phyloP scores from a whole-genome alignment of 2,329 filamentous ascomycete genomes.

The Fusarium chlamydosporum region DNA sequence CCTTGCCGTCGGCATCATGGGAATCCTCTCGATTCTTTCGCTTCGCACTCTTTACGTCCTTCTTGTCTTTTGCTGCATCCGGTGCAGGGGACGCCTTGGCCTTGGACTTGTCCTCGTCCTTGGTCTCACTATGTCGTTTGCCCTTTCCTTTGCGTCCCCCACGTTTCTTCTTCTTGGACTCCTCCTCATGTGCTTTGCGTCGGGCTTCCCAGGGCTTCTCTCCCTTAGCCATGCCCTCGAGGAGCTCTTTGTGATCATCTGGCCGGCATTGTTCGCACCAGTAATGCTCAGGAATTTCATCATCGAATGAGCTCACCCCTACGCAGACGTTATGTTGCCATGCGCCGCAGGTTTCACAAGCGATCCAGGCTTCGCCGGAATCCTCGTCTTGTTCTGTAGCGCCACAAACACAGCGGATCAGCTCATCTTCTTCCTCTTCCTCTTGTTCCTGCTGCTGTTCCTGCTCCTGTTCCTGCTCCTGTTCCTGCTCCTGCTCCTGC shows the following conservation, averaged over 20 bases:
- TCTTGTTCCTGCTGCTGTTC: conserved; percentile 65
- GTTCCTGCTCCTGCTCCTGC: conserved; percentile 61
- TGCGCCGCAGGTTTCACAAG: conserved; percentile 89
- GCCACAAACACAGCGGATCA: conserved; percentile 95
- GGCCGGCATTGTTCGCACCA: conserved; percentile 93
- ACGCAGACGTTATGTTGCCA: conserved; percentile 99
- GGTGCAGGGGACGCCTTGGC: conserved; percentile 60
- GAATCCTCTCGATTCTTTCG: conserved; percentile 71
- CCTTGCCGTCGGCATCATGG: conserved; percentile 66
- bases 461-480: conserved; percentile 65
- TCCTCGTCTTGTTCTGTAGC: conserved; percentile 88
- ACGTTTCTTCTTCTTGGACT: conserved; percentile 70
- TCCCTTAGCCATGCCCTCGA: conserved; percentile 82
- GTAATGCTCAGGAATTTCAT: conserved; percentile 86
- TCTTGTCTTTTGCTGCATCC: conserved; percentile 63
- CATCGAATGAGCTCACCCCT: conserved; percentile 82
- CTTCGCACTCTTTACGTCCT: conserved; percentile 66
- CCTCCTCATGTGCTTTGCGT: conserved; percentile 73
- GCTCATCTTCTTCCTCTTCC: conserved; percentile 69
- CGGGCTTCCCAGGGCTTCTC: conserved; percentile 88
- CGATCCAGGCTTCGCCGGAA: conserved; percentile 92
- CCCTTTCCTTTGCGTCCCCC: conserved; percentile 74
- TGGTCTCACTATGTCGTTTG: conserved; percentile 75
- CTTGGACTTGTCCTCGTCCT: conserved; percentile 70
- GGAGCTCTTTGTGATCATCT: conserved; percentile 82